Conservation (phyloP, 2,329 filamentous ascomycete genomes). For the Pseudocercospora fuligena region DNA sequence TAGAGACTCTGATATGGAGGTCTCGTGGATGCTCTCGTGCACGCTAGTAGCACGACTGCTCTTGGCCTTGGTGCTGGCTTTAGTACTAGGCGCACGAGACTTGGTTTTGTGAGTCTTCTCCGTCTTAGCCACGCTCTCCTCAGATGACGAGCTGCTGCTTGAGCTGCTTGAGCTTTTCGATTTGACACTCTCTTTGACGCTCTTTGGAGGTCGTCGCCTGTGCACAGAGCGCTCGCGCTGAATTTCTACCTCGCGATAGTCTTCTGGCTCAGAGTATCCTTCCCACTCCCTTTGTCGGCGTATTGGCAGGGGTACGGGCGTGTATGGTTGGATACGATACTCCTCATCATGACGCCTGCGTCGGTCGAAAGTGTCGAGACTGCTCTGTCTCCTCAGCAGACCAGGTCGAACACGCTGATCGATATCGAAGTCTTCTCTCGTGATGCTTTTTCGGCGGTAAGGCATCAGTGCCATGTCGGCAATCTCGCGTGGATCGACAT, state of each 20-base stretch:
- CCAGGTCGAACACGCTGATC: slow-evolving; percentile 64
- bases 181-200: slow-evolving; percentile 26
- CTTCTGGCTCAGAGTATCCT: slow-evolving; percentile 48
- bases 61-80: slow-evolving; percentile 25
- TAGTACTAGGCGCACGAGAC: slow-evolving; percentile 25
- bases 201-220: slow-evolving; percentile 33
- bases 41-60: slow-evolving; percentile 26
- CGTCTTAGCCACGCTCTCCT: slow-evolving; percentile 32
- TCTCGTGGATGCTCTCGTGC: slow-evolving; percentile 33
- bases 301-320: slow-evolving; percentile 69
- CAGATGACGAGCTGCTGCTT: slow-evolving; percentile 38
- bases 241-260: slow-evolving; percentile 56
- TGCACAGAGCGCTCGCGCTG: slow-evolving; percentile 50
- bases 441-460: slow-evolving; percentile 59
- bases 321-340: slow-evolving; percentile 67
- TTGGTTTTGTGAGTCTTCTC: slow-evolving; percentile 20
- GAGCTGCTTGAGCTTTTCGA: slow-evolving; percentile 27
- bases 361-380: slow-evolving; percentile 87
- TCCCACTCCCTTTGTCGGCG: slow-evolving; percentile 67
- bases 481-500: slow-evolving; percentile 52
- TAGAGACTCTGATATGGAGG: slow-evolving; percentile 28
- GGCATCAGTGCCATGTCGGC: slow-evolving; percentile 60
- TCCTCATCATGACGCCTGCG: slow-evolving; percentile 66
- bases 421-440: slow-evolving; percentile 58
- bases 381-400: slow-evolving; percentile 80